phyloP scores from a whole-genome alignment of 768 basidiomycete species.

The Artomyces pyxidatus region DNA sequence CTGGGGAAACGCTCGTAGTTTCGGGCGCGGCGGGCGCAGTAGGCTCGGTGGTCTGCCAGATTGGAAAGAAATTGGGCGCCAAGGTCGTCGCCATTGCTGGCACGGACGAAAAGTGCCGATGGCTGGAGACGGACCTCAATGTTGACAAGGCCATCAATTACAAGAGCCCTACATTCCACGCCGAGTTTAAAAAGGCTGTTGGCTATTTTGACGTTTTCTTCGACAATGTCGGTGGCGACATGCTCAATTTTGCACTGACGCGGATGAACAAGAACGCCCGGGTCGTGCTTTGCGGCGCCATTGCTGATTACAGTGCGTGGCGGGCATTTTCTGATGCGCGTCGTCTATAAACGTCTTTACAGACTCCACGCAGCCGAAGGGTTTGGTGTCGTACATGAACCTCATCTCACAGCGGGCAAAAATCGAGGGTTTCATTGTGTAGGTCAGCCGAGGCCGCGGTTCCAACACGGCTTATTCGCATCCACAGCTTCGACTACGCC shows the following conservation, averaged over 20 bases:
- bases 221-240: conserved; percentile 78
- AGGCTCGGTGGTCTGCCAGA: conserved; percentile 72
- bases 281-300: conserved; percentile 69
- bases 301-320: neutral
- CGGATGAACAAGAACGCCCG: conserved; percentile 72
- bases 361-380: conserved; percentile 56
- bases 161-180: conserved; percentile 63
- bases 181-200: conserved; percentile 61
- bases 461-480: neutral
- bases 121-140: conserved; percentile 79
- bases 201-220: conserved; percentile 82
- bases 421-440: conserved; percentile 81
- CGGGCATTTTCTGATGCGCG: neutral
- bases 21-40: conserved; percentile 91
- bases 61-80: conserved; percentile 74
- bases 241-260: conserved; percentile 69
- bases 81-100: conserved; percentile 88
- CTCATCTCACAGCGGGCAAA: conserved; percentile 72
- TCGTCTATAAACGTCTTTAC: neutral
- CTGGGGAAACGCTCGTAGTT: conserved; percentile 78
- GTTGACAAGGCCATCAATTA: conserved; percentile 83
- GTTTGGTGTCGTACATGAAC: conserved; percentile 56
- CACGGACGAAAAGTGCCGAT: conserved; percentile 71
- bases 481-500: conserved; percentile 67
- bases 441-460: conserved; percentile 16